A percentile compares a stretch with the other conserved stretches of the same genome.
These are phyloP conservation scores for Articulospora tetracladia DNA, from an alignment of 495 filamentous ascomycete genomes.

Conservation along the genomic window DNA sequence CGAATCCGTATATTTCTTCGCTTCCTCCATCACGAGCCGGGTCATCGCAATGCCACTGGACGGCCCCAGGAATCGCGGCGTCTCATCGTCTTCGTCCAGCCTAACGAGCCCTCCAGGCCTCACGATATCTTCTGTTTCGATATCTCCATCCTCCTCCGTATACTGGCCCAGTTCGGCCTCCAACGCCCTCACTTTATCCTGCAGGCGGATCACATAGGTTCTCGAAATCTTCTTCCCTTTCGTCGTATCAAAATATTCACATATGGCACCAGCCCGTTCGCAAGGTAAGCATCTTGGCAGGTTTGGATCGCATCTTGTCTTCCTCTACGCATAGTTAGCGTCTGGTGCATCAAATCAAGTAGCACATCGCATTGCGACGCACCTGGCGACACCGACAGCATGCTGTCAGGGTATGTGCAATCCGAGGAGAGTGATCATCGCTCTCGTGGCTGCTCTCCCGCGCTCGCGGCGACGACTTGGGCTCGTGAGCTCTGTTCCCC, in stretches of 20 bases:
- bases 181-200: slow-evolving; percentile 72
- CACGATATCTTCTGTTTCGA: slow-evolving; percentile 71
- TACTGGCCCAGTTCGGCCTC: slow-evolving; percentile 67
- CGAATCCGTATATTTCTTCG: slow-evolving; percentile 79
- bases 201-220: slow-evolving; percentile 82
- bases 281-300: slow-evolving; percentile 90
- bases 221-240: slow-evolving; percentile 74
- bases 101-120: slow-evolving; percentile 77
- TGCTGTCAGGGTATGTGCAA: slow-evolving; percentile 82
- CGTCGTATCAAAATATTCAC: slow-evolving; percentile 89
- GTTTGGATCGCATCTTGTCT: slow-evolving; percentile 89
- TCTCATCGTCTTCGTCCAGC: slow-evolving; percentile 75
- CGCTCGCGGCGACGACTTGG: slow-evolving; percentile 27
- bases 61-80: slow-evolving; percentile 79
- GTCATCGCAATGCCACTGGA: slow-evolving; percentile 94
- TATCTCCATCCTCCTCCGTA: slow-evolving; percentile 60
- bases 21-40: slow-evolving; percentile 88
- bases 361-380: slow-evolving; percentile 30
- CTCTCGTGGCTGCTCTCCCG: slow-evolving; percentile 32
- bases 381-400: slow-evolving; percentile 85
- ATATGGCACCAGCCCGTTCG: slow-evolving; percentile 81
- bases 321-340: slow-evolving; percentile 54
- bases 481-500: slow-evolving; percentile 28
- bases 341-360: neutral
- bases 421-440: slow-evolving; percentile 47